Base-by-base conservation (phyloP, 2,329 filamentous ascomycete genomes). In the Purpureocillium takamizusanense region DNA sequence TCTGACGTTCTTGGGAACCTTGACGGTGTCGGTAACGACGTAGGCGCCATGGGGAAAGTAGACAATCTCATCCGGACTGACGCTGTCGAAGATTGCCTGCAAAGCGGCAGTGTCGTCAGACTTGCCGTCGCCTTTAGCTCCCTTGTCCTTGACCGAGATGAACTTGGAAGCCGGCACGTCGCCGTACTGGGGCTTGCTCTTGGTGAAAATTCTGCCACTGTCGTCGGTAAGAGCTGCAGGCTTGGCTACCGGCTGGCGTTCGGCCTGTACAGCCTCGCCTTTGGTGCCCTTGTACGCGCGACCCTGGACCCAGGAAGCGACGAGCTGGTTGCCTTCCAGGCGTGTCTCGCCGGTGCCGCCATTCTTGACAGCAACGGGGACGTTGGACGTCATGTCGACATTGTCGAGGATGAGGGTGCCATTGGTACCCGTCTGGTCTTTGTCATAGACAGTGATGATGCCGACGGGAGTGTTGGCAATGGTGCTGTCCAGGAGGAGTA, bases 101-200 rank as follows among this genome's bases (percentile, higher is more conserved):
- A 97, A 83, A 14, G 82, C 85, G 6, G 72, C 76, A 13, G 90
- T 95, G 54, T 97, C 92, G 51, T 97, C 90, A 1, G 86, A 86
- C 18, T 66, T 61, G 37, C 90, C 92, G 53, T 98, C 90, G 53
- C 92, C 92, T 65, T 80, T 86, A 52, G 87, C 89, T 42, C 92
- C 90, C 36, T 74, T 72, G 34, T 76, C 69, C 66, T 90, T 94
- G 65, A 92, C 83, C 48, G 84, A 90, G 51, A 94, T 64, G 54
- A 98, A 95, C 27, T 74, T 74, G 42, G 69, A 72, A n/a, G 70
- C 74, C 3, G 78, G 61, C 3, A 86, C 62, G 31, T 67, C 65
- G 55, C 84, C 76, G 56, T 97, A 98, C 59, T 95, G 86, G 12
- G 92, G 92, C 72, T 92, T 94, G 59, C 80, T 83, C 49, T 84